Evolutionary conservation across 306 rosid genomes (phyloP).

Genomic region (Potentilla sterilis): DNA sequence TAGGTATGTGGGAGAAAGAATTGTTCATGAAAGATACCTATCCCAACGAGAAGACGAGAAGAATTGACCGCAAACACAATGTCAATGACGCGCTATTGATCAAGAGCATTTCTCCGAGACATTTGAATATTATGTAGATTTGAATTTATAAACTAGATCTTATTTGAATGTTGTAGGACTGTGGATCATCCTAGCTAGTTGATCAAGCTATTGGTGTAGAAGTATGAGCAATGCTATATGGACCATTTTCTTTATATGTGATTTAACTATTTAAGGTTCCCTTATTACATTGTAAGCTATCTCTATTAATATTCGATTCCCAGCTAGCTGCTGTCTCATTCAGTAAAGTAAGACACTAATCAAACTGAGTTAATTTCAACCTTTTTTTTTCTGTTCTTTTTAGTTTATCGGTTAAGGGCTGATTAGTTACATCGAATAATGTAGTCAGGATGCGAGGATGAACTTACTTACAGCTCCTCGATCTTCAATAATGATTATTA

Average conservation of each 20-base stretch:
- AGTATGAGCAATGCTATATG: not conserved
- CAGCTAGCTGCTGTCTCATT: no score
- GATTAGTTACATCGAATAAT: no score
- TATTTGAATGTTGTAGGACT: not conserved
- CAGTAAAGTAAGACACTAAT: no score
- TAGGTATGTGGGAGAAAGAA: slow-evolving; percentile 68
- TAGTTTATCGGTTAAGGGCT: no score
- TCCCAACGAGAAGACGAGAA: not conserved
- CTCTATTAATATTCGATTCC: no score
- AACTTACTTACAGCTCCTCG: slow-evolving; percentile 25
- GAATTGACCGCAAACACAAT: not conserved
- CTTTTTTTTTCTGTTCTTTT: no score
- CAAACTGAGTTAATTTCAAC: no score
- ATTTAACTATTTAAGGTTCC: no score
- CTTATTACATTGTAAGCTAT: no score
- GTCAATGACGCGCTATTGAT: not conserved
- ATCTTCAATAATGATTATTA: slow-evolving; percentile 66
- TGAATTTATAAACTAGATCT: not conserved
- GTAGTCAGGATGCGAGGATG: no score
- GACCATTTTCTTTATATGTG: no score
- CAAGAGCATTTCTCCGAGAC: not conserved
- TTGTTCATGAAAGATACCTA: slow-evolving; percentile 32
- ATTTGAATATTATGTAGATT: not conserved
- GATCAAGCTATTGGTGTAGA: not conserved
- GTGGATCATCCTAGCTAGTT: not conserved